phyloP scores from a whole-genome alignment of 352 stramenopile species.

The Globisporangium perplexum region DNA sequence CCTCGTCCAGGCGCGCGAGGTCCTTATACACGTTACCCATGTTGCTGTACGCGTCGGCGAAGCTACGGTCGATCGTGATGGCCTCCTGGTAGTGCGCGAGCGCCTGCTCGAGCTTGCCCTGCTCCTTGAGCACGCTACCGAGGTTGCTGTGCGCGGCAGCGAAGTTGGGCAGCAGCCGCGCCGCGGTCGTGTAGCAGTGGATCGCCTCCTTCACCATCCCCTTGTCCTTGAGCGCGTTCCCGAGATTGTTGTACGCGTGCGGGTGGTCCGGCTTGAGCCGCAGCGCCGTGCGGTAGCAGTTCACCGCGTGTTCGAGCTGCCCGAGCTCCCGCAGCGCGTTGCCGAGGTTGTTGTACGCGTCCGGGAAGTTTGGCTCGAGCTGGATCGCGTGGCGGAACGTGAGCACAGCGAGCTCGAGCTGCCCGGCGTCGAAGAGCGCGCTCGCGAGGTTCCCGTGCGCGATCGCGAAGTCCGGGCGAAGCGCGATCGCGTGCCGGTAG shows the following conservation, averaged over 20 bases:
- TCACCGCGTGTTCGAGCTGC: constrained; percentile 74
- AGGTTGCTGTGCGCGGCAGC: constrained; percentile 92
- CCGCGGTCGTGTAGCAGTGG: constrained; percentile 91
- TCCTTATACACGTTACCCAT: constrained; percentile 95
- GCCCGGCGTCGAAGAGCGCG: constrained; percentile 85
- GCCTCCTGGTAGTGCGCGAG: constrained; percentile 93
- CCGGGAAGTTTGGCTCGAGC: constrained; percentile 89
- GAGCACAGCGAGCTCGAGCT: constrained; percentile 79
- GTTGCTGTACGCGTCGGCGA: constrained; percentile 92
- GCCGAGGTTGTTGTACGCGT: constrained; percentile 93
- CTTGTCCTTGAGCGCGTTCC: constrained; percentile 90
- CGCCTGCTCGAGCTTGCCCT: constrained; percentile 91
- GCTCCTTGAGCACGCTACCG: constrained; percentile 92
- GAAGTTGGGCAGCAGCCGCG: constrained; percentile 88
- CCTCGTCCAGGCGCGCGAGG: constrained; percentile 80
- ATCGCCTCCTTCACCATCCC: constrained; percentile 92
- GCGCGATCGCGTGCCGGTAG: constrained; percentile 78
- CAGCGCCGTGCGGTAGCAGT: constrained; percentile 87
- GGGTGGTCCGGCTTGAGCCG: constrained; percentile 90
- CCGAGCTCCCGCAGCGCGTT: constrained; percentile 88
- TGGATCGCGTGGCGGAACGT: constrained; percentile 91
- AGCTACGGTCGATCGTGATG: constrained; percentile 89
- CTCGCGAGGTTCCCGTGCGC: constrained; percentile 89
- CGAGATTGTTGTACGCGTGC: constrained; percentile 94
- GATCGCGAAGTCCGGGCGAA: constrained; percentile 90